These are phyloP conservation scores for Prunus davidiana DNA, from an alignment of 306 rosid species.

Conservation along the genomic window DNA sequence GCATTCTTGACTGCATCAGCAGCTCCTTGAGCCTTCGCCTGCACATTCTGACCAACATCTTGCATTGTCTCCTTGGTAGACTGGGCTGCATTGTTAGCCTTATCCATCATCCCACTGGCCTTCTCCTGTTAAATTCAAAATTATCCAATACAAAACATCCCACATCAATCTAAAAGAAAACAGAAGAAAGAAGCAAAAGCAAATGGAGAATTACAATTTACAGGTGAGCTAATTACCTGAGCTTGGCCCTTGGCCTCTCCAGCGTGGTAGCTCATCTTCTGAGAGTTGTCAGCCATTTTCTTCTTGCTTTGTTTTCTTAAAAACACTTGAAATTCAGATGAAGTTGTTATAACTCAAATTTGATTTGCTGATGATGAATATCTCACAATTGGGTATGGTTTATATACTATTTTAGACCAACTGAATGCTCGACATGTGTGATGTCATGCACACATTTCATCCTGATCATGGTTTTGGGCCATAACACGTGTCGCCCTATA, in stretches of 20 bases:
- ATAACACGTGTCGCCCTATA: too few relatives aligned
- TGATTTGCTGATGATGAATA: background rate
- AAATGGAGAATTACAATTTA: too few relatives aligned
- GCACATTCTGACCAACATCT: slow-evolving; percentile 23
- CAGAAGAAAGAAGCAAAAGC: too few relatives aligned
- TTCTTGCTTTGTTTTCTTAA: background rate
- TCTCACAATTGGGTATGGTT: background rate
- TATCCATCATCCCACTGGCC: too few relatives aligned
- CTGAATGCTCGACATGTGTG: slow-evolving; percentile 2
- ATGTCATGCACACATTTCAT: background rate
- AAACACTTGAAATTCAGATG: background rate
- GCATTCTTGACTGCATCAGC: slow-evolving; percentile 64
- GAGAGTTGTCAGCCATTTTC: too few relatives aligned
- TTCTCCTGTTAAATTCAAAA: slow-evolving; percentile 17
- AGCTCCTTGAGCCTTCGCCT: slow-evolving; percentile 60
- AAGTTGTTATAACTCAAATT: background rate
- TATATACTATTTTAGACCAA: background rate
- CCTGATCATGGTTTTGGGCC: too few relatives aligned
- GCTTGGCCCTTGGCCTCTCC: too few relatives aligned
- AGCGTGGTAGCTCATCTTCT: too few relatives aligned
- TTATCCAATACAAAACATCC: background rate
- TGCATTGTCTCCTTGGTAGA: slow-evolving; percentile 48
- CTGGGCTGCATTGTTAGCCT: slow-evolving; percentile 34
- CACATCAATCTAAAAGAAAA: too few relatives aligned
- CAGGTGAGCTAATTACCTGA: too few relatives aligned